A percentile compares a stretch with the other conserved stretches of the same genome.
These are phyloP conservation scores for Botrytis deweyae DNA, from an alignment of 2,329 filamentous ascomycete genomes.

Conservation along the genomic window DNA sequence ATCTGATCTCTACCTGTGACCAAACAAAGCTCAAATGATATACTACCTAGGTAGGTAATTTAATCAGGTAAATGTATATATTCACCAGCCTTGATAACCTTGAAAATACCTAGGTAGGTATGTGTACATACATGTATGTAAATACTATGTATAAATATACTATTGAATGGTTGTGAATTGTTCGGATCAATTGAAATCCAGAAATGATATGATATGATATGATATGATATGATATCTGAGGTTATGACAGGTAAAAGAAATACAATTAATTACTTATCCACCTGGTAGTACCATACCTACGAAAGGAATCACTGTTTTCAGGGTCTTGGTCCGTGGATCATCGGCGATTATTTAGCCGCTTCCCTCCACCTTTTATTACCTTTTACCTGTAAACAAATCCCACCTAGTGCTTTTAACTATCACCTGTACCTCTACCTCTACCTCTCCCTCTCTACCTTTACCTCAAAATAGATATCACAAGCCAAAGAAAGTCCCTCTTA, in stretches of 20 bases:
- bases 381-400: conserved; percentile 5
- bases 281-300: background rate
- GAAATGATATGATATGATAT: background rate
- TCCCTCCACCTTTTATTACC: background rate
- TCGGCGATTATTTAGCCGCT: conserved; percentile 2
- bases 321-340: background rate
- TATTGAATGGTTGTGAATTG: background rate
- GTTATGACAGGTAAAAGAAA: background rate
- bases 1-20: background rate
- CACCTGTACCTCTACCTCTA: background rate
- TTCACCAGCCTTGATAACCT: background rate
- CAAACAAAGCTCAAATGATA: background rate
- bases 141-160: background rate
- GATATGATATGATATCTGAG: background rate
- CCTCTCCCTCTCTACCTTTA: background rate
- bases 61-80: background rate
- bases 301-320: background rate
- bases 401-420: background rate
- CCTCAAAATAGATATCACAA: conserved; percentile 6
- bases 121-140: background rate
- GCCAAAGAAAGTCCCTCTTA: background rate
- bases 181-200: background rate
- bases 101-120: too few species aligned
- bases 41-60: background rate
- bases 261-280: background rate